A percentile compares a stretch with the other conserved stretches of the same genome.
Evolutionary conservation across 441 rosid species (phyloP).

Genomic region (Mallotus repandus): DNA sequence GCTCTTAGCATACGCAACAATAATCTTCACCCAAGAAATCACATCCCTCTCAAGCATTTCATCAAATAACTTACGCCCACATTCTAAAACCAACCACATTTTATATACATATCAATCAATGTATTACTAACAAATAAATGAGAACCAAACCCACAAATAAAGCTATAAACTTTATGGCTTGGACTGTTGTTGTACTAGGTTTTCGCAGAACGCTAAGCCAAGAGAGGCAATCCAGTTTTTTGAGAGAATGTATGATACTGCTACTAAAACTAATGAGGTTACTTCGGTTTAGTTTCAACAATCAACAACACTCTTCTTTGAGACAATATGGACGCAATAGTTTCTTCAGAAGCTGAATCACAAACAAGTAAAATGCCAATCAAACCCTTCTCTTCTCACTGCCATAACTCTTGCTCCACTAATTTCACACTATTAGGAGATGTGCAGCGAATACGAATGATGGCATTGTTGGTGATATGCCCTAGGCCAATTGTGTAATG

Average conservation of each 20-base stretch:
- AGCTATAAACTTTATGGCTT: slow-evolving; percentile 37
- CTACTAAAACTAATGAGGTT: too few species aligned
- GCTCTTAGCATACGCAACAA: slow-evolving; percentile 49
- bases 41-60: slow-evolving; percentile 66
- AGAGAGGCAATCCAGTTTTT: too few species aligned
- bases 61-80: slow-evolving; percentile 21
- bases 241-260: too few species aligned
- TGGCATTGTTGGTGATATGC: too few species aligned
- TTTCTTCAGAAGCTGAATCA: slow-evolving; percentile 42
- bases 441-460: slow-evolving; percentile 96
- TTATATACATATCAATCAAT: slow-evolving; percentile 60
- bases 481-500: too few species aligned
- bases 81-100: slow-evolving; percentile 40
- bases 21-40: slow-evolving; percentile 71
- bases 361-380: slow-evolving; percentile 93
- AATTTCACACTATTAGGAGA: slow-evolving; percentile 94
- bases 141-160: slow-evolving; percentile 55
- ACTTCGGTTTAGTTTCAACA: too few species aligned
- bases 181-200: too few species aligned
- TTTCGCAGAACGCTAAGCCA: too few species aligned
- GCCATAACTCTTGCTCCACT: slow-evolving; percentile 99
- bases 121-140: slow-evolving; percentile 68
- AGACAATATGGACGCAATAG: slow-evolving; percentile 45
- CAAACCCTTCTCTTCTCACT: slow-evolving; percentile 92
- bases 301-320: too few species aligned